These are phyloP conservation scores for Alternaria gaisen DNA, from an alignment of 2,329 filamentous ascomycete genomes.

Conservation along the genomic window DNA sequence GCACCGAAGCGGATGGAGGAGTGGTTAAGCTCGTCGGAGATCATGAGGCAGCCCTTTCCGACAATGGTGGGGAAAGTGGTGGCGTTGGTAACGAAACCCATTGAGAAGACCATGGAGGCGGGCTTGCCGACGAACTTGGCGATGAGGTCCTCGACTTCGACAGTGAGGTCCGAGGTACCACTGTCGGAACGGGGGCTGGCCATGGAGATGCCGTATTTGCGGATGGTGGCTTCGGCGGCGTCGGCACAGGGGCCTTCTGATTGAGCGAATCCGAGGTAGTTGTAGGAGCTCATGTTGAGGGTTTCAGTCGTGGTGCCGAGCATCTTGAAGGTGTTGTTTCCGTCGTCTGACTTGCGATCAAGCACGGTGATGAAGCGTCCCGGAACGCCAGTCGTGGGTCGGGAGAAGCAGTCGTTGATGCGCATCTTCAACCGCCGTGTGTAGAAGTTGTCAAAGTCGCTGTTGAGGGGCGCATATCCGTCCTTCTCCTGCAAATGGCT, in stretches of 20 bases:
- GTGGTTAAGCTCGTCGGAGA: conserved; percentile 98
- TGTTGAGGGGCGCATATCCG: conserved; percentile 94
- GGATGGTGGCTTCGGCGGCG: conserved; percentile 83
- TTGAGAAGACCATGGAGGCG: conserved; percentile 95
- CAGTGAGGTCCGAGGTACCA: conserved; percentile 85
- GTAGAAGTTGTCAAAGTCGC: conserved; percentile 99
- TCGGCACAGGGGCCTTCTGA: conserved; percentile 97
- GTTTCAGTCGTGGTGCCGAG: conserved; percentile 93
- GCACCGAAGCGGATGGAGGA: conserved; percentile 96
- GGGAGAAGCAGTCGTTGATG: conserved; percentile 95
- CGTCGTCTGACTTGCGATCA: conserved; percentile 89
- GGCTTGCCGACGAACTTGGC: conserved; percentile 94
- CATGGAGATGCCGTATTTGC: conserved; percentile 83
- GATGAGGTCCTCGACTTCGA: conserved; percentile 89
- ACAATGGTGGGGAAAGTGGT: conserved; percentile 91
- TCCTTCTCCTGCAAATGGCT: conserved; percentile 81
- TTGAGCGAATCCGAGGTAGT: conserved; percentile 98
- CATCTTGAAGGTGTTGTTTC: conserved; percentile 88
- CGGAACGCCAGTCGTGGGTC: conserved; percentile 90
- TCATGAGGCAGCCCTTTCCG: conserved; percentile 89
- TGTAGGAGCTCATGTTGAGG: conserved; percentile 98
- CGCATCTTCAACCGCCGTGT: conserved; percentile 89
- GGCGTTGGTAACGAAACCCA: conserved; percentile 98
- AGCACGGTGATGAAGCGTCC: conserved; percentile 92
- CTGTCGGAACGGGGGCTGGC: conserved; percentile 83